These are phyloP conservation scores for Eucalyptus sideroxylon DNA, from an alignment of 345 rosid species.

Conservation along the genomic window DNA sequence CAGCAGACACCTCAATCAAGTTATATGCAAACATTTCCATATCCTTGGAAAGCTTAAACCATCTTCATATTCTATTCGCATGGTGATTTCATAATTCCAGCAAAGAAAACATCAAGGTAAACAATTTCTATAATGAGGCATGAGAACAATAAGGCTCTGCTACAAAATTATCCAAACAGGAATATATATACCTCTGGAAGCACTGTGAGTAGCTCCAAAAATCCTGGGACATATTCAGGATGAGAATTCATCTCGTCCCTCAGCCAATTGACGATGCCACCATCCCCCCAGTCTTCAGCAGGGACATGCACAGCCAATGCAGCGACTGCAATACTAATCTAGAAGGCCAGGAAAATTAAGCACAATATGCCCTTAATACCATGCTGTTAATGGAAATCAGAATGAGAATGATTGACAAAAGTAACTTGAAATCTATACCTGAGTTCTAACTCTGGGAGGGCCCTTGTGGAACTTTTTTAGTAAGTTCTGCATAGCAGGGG, in stretches of 20 bases:
- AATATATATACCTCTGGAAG: slow-evolving; percentile 73
- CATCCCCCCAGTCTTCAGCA: slow-evolving; percentile 93
- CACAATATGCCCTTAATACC: background rate
- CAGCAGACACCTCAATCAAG: background rate
- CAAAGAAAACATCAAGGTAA: background rate
- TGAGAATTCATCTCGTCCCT: slow-evolving; percentile 85
- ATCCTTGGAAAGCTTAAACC: background rate
- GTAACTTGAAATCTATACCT: slow-evolving; percentile 32
- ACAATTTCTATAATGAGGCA: background rate
- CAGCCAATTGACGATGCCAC: slow-evolving; percentile 91
- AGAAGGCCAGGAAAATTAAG: slow-evolving; percentile 13
- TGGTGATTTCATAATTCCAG: background rate
- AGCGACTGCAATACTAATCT: slow-evolving; percentile 99
- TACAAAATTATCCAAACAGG: background rate
- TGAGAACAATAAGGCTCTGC: background rate
- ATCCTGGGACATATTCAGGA: slow-evolving; percentile 93
- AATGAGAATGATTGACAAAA: background rate
- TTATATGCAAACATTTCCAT: background rate
- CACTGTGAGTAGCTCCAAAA: slow-evolving; percentile 91
- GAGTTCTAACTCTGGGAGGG: slow-evolving; percentile 96
- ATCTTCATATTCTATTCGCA: background rate
- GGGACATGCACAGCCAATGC: slow-evolving; percentile 99
- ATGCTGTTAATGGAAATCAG: background rate
- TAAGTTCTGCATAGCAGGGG: slow-evolving; percentile 44
- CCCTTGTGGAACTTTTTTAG: slow-evolving; percentile 92